Percentiles rank a stretch among this genome's conserved stretches.
Evolutionary conservation across 164 flowering plant species (phyloP).

Genomic region (Stephania cephalantha): DNA sequence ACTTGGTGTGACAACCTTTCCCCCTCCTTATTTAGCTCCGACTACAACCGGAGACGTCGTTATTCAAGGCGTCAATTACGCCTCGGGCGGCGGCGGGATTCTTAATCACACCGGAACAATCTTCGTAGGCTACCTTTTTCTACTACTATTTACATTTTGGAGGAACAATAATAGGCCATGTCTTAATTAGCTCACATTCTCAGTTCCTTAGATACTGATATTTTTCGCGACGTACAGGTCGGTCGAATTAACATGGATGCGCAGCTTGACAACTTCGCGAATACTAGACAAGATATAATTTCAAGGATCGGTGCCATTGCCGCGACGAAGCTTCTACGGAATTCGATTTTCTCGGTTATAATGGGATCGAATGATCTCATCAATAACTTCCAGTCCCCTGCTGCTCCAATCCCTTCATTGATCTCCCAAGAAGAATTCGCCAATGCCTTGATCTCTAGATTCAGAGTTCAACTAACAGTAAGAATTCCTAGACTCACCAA

Average conservation of each 20-base stretch:
- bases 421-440: constrained; percentile 45
- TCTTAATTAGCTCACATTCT: background rate
- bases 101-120: constrained; percentile 38
- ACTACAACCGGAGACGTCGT: constrained; percentile 33
- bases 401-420: constrained; percentile 26
- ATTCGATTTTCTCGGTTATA: constrained; percentile 46
- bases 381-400: constrained; percentile 57
- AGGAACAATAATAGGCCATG: constrained; percentile 17
- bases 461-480: constrained; percentile 60
- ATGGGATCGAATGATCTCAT: constrained; percentile 80
- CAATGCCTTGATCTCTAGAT: constrained; percentile 45
- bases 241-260: constrained; percentile 71
- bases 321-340: constrained; percentile 31
- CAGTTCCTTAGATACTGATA: background rate
- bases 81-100: constrained; percentile 61
- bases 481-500: background rate
- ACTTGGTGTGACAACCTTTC: constrained; percentile 29
- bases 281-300: constrained; percentile 62
- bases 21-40: constrained; percentile 61
- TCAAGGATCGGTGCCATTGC: constrained; percentile 34
- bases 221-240: constrained; percentile 23
- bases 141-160: background rate
- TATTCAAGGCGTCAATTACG: constrained; percentile 52
- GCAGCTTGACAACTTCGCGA: constrained; percentile 67
- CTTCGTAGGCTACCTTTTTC: constrained; percentile 30